phyloP scores from a whole-genome alignment of 768 basidiomycete genomes.

The Mycena amicta region DNA sequence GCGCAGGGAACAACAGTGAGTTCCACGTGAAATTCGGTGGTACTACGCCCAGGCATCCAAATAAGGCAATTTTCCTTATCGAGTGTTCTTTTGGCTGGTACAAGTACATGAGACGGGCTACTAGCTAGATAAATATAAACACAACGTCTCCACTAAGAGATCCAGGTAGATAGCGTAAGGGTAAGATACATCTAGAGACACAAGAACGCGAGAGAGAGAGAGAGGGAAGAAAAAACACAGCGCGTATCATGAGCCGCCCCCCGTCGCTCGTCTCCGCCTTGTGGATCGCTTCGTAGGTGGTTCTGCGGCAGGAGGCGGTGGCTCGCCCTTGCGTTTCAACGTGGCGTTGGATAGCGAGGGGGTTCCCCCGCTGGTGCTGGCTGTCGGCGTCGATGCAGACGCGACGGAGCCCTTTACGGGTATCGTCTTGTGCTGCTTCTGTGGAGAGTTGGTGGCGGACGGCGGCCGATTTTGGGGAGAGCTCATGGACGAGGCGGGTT shows the following conservation, averaged over 20 bases:
- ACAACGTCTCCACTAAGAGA: slow-evolving; percentile 12
- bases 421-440: slow-evolving; percentile 66
- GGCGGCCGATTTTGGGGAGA: slow-evolving; percentile 56
- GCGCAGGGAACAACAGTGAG: neutral
- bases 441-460: slow-evolving; percentile 57
- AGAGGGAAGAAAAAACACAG: slow-evolving; percentile 9
- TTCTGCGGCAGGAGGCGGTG: slow-evolving; percentile 54
- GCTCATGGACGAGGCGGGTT: slow-evolving; percentile 35
- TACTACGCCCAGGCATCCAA: neutral
- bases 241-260: slow-evolving; percentile 39
- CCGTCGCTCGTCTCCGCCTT: slow-evolving; percentile 53
- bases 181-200: slow-evolving; percentile 36
- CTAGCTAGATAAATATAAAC: slow-evolving; percentile 2
- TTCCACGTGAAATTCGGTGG: neutral
- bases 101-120: neutral
- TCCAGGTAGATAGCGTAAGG: slow-evolving; percentile 36
- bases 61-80: neutral
- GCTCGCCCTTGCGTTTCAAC: slow-evolving; percentile 59
- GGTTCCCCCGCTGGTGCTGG: slow-evolving; percentile 48
- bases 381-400: slow-evolving; percentile 40
- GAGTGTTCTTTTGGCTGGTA: neutral
- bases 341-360: slow-evolving; percentile 50
- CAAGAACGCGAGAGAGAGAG: slow-evolving; percentile 25
- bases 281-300: slow-evolving; percentile 51
- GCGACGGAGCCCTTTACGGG: slow-evolving; percentile 26